These are phyloP conservation scores for Chimonanthus praecox DNA, from an alignment of 164 flowering plant genomes.

Conservation along the genomic window DNA sequence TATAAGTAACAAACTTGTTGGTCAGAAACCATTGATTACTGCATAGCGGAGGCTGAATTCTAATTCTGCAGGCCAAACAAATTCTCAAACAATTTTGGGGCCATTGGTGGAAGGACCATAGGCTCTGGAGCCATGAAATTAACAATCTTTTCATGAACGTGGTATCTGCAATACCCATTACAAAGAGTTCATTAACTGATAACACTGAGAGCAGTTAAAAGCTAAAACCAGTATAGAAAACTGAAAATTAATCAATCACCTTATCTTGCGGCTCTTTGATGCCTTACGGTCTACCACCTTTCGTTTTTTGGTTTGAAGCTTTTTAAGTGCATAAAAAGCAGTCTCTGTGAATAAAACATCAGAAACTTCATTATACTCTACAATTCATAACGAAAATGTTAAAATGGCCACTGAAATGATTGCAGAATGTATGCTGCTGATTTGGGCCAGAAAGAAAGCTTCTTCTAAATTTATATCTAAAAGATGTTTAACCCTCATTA, in stretches of 20 bases:
- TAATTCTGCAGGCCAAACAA: slow-evolving; percentile 56
- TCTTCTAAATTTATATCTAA: too few relatives aligned
- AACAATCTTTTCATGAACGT: slow-evolving; percentile 75
- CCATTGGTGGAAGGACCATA: slow-evolving; percentile 58
- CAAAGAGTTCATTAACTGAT: too few relatives aligned
- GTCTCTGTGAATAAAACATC: slow-evolving; percentile 38
- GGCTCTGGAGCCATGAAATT: slow-evolving; percentile 87
- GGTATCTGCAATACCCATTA: slow-evolving; percentile 43
- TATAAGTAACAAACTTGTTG: not conserved
- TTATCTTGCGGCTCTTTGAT: slow-evolving; percentile 87
- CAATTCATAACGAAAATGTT: too few relatives aligned
- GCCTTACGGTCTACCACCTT: slow-evolving; percentile 87
- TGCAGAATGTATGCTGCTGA: not conserved
- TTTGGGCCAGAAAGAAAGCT: not conserved
- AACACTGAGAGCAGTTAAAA: not conserved
- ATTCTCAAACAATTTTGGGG: slow-evolving; percentile 68
- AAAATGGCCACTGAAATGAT: not conserved
- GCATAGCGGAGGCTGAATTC: slow-evolving; percentile 19
- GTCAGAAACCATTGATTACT: not conserved
- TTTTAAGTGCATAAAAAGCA: slow-evolving; percentile 66
- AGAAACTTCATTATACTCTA: not conserved
- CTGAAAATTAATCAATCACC: slow-evolving; percentile 30
- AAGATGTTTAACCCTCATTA: not conserved
- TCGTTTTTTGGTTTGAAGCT: slow-evolving; percentile 65
- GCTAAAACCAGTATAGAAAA: not conserved